Evolutionary conservation across 495 filamentous ascomycete genomes (phyloP).

Genomic region (Hypoxylon crocopeplum): DNA sequence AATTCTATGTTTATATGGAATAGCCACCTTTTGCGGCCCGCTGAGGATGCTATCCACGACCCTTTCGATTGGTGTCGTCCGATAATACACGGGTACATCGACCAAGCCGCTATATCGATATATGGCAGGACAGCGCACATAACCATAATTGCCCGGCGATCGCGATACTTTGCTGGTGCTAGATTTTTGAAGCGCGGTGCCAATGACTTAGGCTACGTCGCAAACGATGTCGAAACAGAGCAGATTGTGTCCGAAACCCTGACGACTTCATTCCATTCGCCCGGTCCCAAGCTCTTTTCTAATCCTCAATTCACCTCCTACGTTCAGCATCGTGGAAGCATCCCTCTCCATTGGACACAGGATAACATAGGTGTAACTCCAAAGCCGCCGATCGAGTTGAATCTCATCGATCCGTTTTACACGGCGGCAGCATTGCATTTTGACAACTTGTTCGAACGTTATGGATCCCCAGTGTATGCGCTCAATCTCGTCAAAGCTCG

Average conservation of each 20-base stretch:
- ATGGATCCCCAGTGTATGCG: constrained; percentile 88
- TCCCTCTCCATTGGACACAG: constrained; percentile 96
- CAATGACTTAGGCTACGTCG: constrained; percentile 95
- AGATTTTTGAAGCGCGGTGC: constrained; percentile 93
- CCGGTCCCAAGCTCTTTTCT: constrained; percentile 82
- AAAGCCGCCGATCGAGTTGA: constrained; percentile 93
- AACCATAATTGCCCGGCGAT: constrained; percentile 89
- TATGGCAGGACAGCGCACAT: constrained; percentile 89
- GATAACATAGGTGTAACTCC: constrained; percentile 94
- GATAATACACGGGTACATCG: constrained; percentile 94
- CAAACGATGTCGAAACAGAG: constrained; percentile 99
- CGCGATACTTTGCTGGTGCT: constrained; percentile 92
- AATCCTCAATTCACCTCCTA: constrained; percentile 95
- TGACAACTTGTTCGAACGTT: constrained; percentile 92
- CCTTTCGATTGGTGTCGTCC: constrained; percentile 96
- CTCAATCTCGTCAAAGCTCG: constrained; percentile 93
- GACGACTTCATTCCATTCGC: constrained; percentile 94
- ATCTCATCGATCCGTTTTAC: constrained; percentile 94
- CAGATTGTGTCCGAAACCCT: constrained; percentile 94
- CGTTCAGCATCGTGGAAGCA: constrained; percentile 95
- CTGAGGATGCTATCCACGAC: constrained; percentile 70
- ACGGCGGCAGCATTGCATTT: constrained; percentile 96
- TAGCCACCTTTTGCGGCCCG: constrained; percentile 82
- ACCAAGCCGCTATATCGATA: constrained; percentile 83
- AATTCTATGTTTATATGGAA: constrained; percentile 99